Conservation (phyloP, 129 eudicot species). For the Pseudognaphalium luteoalbum region DNA sequence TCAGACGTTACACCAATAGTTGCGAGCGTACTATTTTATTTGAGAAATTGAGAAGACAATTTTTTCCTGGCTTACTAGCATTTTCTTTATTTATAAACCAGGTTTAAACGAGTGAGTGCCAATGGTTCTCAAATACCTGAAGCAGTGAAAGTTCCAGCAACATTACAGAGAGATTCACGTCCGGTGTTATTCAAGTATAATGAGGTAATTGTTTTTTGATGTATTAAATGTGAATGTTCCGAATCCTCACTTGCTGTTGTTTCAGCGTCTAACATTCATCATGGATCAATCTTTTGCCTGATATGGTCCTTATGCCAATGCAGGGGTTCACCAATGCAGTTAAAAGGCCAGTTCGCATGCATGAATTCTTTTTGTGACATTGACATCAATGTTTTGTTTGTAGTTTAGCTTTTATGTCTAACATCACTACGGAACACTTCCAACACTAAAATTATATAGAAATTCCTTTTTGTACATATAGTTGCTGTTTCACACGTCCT, state of each 20-base stretch:
- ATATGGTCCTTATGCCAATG: slow-evolving; percentile 21
- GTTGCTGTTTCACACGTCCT: not conserved
- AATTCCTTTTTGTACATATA: slow-evolving; percentile 7
- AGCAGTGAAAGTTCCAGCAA: slow-evolving; percentile 39
- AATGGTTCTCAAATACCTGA: slow-evolving; percentile 47
- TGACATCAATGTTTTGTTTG: slow-evolving; percentile 4
- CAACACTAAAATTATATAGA: not conserved
- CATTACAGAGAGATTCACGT: slow-evolving; percentile 64
- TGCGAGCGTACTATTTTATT: not conserved
- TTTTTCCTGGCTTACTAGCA: slow-evolving; percentile 5
- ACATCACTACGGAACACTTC: not conserved
- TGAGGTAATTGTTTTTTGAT: slow-evolving; percentile 52
- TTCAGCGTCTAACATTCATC: not conserved
- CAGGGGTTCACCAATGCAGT: slow-evolving; percentile 99
- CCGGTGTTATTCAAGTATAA: slow-evolving; percentile 83
- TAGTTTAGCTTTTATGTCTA: not conserved
- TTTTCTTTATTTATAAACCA: slow-evolving; percentile 36
- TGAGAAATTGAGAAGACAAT: not conserved
- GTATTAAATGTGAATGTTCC: not conserved
- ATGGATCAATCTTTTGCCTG: not conserved
- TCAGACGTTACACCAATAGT: not conserved
- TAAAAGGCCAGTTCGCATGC: slow-evolving; percentile 84
- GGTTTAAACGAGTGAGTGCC: slow-evolving; percentile 61
- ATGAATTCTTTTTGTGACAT: slow-evolving; percentile 59
- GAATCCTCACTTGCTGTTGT: not conserved